Percentiles rank a stretch among this genome's conserved stretches.
These are phyloP conservation scores for Didymosphaeria variabile DNA, from an alignment of 2,329 filamentous ascomycete genomes.

Conservation along the genomic window DNA sequence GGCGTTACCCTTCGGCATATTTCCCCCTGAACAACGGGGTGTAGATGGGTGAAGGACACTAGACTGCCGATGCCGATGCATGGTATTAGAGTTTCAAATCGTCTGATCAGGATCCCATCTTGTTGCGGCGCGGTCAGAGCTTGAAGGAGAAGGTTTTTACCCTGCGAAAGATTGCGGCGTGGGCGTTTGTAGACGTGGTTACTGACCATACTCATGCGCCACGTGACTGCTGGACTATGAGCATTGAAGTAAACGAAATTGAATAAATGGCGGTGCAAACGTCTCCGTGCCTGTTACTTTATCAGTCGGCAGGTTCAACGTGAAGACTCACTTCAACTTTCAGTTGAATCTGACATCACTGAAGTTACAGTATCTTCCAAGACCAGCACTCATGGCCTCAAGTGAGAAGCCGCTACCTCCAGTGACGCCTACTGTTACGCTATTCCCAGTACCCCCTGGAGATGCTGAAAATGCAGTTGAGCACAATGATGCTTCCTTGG, in stretches of 20 bases:
- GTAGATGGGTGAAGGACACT: not conserved
- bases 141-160: not conserved
- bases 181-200: not conserved
- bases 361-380: not conserved
- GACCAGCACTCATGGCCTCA: not conserved
- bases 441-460: not conserved
- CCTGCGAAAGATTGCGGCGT: not conserved
- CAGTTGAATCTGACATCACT: not conserved
- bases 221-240: not conserved
- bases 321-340: not conserved
- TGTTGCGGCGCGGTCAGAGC: not conserved
- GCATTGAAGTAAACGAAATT: not conserved
- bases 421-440: not conserved
- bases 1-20: not conserved
- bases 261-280: not conserved
- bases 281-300: not conserved
- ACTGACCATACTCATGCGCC: not conserved
- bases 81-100: not conserved
- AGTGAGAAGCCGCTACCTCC: not conserved
- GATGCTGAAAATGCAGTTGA: not conserved
- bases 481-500: not conserved
- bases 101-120: not conserved
- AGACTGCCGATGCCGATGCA: not conserved
- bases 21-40: not conserved
- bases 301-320: not conserved